A percentile compares a stretch with the other conserved stretches of the same genome.
These are phyloP conservation scores for Microbotryum silenes-acaulis DNA, from an alignment of 1,284 basidiomycete genomes.

Conservation along the genomic window DNA sequence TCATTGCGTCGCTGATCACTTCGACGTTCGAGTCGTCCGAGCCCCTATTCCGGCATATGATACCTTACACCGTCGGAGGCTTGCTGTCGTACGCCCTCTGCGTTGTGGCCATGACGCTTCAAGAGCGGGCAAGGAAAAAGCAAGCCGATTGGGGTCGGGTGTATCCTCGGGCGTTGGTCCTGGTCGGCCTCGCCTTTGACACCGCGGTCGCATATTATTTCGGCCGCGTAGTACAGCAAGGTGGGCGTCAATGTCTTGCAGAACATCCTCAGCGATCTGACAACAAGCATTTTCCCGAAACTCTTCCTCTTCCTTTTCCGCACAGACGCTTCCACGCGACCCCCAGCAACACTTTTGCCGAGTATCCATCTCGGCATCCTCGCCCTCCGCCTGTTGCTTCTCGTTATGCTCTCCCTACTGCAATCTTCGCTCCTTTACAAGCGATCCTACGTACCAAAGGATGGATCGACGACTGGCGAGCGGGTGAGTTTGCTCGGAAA, in stretches of 20 bases:
- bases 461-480: neutral
- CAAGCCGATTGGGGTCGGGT: neutral
- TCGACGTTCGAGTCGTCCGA: slow-evolving; percentile 13
- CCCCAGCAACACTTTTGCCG: slow-evolving; percentile 7
- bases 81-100: slow-evolving; percentile 13
- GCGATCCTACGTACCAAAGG: slow-evolving; percentile 1
- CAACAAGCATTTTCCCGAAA: too few species aligned
- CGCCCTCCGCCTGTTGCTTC: slow-evolving; percentile 20
- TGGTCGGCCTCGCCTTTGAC: slow-evolving; percentile 4
- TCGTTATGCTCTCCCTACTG: slow-evolving; percentile 15
- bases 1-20: slow-evolving; percentile 20
- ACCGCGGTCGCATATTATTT: neutral
- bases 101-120: slow-evolving; percentile 16
- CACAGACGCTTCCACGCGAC: neutral
- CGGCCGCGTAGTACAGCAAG: too few species aligned
- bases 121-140: slow-evolving; percentile 3
- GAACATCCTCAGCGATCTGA: too few species aligned
- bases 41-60: slow-evolving; percentile 17
- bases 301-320: neutral
- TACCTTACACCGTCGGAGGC: slow-evolving; percentile 18
- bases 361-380: slow-evolving; percentile 17
- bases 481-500: slow-evolving; percentile 1
- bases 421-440: slow-evolving; percentile 18
- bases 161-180: too few species aligned
- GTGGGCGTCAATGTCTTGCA: too few species aligned